A percentile compares a stretch with the other conserved stretches of the same genome.
These are phyloP conservation scores for Stephania japonica DNA, from an alignment of 164 flowering plant genomes.

Conservation along the genomic window DNA sequence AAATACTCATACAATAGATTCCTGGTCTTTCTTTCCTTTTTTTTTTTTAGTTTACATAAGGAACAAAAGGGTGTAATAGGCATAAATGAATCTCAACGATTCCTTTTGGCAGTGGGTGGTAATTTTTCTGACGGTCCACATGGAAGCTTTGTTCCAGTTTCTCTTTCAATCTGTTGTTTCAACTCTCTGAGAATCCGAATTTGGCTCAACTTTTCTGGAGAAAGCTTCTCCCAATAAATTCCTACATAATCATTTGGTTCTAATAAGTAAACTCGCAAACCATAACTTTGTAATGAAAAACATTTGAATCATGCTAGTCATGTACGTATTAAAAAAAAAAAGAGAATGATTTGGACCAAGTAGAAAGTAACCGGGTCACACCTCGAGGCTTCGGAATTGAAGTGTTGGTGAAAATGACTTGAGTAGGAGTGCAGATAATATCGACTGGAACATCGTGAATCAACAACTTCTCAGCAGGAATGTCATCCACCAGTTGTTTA, in stretches of 20 bases:
- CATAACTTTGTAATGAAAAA: not conserved
- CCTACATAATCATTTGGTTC: conserved; percentile 30
- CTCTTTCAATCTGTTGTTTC: conserved; percentile 57
- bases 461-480: conserved; percentile 68
- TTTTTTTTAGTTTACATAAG: too few species aligned
- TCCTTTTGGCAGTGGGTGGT: conserved; percentile 67
- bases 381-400: conserved; percentile 88
- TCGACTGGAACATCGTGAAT: conserved; percentile 91
- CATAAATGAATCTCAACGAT: not conserved
- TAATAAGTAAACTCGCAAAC: not conserved
- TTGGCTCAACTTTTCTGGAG: conserved; percentile 81
- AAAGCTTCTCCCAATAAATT: conserved; percentile 84
- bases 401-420: conserved; percentile 65
- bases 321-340: too few species aligned
- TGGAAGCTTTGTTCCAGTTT: conserved; percentile 70
- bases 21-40: too few species aligned
- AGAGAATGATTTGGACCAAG: not conserved
- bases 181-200: conserved; percentile 67
- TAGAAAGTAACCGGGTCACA: conserved; percentile 11
- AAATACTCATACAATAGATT: too few species aligned
- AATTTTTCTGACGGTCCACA: conserved; percentile 76
- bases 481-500: conserved; percentile 75
- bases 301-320: too few species aligned
- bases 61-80: not conserved
- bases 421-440: conserved; percentile 81